Percentiles rank a stretch among this genome's conserved stretches.
These are phyloP conservation scores for Neurospora sp. DNA, from an alignment of 2,329 filamentous ascomycete genomes.

Conservation along the genomic window DNA sequence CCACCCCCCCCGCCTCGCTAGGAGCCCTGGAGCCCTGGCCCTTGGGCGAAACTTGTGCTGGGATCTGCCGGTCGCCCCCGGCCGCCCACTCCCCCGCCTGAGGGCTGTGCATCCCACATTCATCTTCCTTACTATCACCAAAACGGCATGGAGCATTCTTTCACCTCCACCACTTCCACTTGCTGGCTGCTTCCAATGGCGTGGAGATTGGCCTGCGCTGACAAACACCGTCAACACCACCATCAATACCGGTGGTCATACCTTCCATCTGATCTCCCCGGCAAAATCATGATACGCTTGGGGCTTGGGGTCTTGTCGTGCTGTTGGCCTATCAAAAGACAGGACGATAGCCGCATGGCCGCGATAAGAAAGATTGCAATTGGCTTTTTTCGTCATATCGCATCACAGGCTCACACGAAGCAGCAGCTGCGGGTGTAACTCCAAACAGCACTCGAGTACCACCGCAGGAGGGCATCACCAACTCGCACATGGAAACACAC, in stretches of 20 bases:
- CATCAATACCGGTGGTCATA: background rate
- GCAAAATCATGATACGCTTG: background rate
- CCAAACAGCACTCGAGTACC: background rate
- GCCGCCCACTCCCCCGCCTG: background rate
- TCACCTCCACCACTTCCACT: background rate
- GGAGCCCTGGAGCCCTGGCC: background rate
- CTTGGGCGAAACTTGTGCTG: background rate
- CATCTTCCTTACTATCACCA: background rate
- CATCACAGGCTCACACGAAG: conserved; percentile 11
- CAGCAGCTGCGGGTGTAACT: background rate
- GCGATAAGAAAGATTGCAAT: conserved; percentile 17
- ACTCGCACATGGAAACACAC: background rate
- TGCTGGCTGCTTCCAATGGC: background rate
- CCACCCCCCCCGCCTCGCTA: background rate
- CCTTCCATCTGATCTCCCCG: background rate
- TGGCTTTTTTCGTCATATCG: conserved; percentile 19
- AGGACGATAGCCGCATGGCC: conserved; percentile 14
- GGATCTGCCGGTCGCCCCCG: background rate
- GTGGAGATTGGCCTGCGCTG: background rate
- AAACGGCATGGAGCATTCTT: background rate
- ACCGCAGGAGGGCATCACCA: background rate
- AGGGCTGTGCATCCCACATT: background rate
- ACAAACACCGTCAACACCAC: background rate
- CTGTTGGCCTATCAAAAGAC: conserved; percentile 14
- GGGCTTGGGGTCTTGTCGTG: background rate